Base-by-base conservation (phyloP, 108 stramenopile species). In the Schizochytrium sp. region DNA sequence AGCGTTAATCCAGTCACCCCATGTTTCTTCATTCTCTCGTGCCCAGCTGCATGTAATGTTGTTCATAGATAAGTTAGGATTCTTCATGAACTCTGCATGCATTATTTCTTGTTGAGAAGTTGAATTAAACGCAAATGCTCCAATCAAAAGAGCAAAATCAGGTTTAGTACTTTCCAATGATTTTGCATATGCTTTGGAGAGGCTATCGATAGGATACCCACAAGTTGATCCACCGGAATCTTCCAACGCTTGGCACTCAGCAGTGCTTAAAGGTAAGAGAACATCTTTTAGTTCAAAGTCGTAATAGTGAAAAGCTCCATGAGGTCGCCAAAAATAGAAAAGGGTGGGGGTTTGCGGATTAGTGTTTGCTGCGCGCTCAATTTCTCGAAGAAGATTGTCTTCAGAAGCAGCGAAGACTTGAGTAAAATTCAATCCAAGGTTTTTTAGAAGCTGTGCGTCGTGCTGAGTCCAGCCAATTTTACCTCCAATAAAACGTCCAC, bases 311-410 rank as follows among this genome's bases (percentile, higher is more conserved):
- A 83, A 83, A 53, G 53, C 50, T 10, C 50, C 47, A 2, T 83
- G 76, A n/a, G 76, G 76, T 28, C 55, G 49, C 76, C 76, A 83
- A 2, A 83, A 83, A 2, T 83, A 83, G 76, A 83, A 83, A 8
- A 83, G 10, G 47, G 55, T n/a, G 0, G 76, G 76, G 1, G 10
- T 5, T 42, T 53, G 19, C 44, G 64, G 28, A 0, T 38, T 13
- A 38, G 10, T 46, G 50, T 47, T 5, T 38, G 53, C 28, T 12
- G 72, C n/a, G n/a, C 41, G 72, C 3, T 83, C 76, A 10, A 83
- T 55, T 1, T 55, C 50, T 8, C 28, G 17, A 0, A 83, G 0
- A 50, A 83, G 49, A 0, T 83, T 55, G 5, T 42, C n/a, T 53
- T 83, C 76, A n/a, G 8, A 10, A 40, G 28, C 53, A 10, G 76